Conservation (phyloP, 2,329 filamentous ascomycete species). For the Alternaria brassicicola region DNA sequence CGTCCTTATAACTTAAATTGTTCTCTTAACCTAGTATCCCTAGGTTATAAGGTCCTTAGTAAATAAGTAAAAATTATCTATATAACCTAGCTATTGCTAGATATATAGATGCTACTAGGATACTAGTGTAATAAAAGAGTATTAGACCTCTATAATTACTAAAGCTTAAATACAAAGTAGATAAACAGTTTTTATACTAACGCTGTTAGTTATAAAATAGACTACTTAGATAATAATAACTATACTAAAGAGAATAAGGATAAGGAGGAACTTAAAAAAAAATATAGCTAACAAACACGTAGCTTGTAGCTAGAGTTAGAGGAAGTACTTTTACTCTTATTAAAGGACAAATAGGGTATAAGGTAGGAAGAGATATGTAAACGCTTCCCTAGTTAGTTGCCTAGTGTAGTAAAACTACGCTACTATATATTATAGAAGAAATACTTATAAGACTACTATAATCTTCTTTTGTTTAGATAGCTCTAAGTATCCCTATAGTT, state of each 20-base stretch:
- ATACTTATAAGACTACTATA: neutral
- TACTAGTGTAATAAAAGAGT: neutral
- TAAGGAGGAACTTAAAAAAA: slow-evolving; percentile 9
- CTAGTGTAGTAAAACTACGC: slow-evolving; percentile 16
- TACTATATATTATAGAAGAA: slow-evolving; percentile 18
- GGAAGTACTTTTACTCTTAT: slow-evolving; percentile 17
- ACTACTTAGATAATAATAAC: slow-evolving; percentile 15
- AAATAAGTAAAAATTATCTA: slow-evolving; percentile 3
- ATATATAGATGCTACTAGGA: neutral
- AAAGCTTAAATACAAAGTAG: slow-evolving; percentile 14
- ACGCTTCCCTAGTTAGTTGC: slow-evolving; percentile 15
- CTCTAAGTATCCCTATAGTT: neutral
- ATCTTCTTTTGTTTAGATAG: neutral
- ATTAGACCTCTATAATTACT: slow-evolving; percentile 2
- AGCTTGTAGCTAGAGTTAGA: slow-evolving; percentile 15
- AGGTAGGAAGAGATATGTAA: slow-evolving; percentile 16
- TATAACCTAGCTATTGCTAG: neutral
- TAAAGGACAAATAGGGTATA: slow-evolving; percentile 17
- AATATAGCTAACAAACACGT: slow-evolving; percentile 12
- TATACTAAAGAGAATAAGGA: slow-evolving; percentile 12
- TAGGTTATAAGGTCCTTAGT: neutral
- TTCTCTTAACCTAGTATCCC: neutral
- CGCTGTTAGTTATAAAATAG: slow-evolving; percentile 12
- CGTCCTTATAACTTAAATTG: neutral
- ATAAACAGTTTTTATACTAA: slow-evolving; percentile 13